Base-by-base conservation (phyloP, 768 basidiomycete species). In the Tubosaeta sp. region DNA sequence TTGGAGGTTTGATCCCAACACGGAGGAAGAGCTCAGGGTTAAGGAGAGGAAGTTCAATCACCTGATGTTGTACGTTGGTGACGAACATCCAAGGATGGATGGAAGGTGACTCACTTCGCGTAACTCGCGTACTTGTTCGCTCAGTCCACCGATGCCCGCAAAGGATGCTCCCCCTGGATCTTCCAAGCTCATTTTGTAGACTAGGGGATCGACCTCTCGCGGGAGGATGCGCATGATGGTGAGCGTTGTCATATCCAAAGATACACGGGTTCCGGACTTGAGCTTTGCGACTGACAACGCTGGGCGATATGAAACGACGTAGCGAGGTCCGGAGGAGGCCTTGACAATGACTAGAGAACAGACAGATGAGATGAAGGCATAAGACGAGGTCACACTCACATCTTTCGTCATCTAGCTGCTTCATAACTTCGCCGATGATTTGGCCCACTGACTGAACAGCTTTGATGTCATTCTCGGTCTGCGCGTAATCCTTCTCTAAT, bases 141-240 rank as follows among this genome's bases (percentile, higher is more conserved):
- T 81, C 49, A 99, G 71, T 19, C 96, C 96, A 62, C 96, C 96
- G 48, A 99, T 97, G 54, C 94, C 94, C 1, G 95, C 95, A 67
- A 98, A 98, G 4, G 91, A 82, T 7, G 90, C 94, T 44, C 88
- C 87, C 73, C 93, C 94, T 3, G 96, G 93, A 63, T 98, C 95
- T 69, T 99, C 96, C 63, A 96, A 75, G 57, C 92, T 95, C 96
- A 98, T 99, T 74, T 97, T 98, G 77, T 99, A 99, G 11, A 99
- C 95, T 61, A 95, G 73, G 14, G 96, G 96, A 66, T 99, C 96
- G 7, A 99, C 92, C 68, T 99, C 96, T 55, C 96, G 82, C 4
- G 96, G 96, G 18, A 99, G 76, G 46, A 98, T 95, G 32, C 96
- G 90, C 94, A 99, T 98, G 64, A 99, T 92, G 6, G 96, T 99